Percentiles rank a stretch among this genome's conserved stretches.
Conservation (phyloP, 805 yeast genomes). For the Candida alai region DNA sequence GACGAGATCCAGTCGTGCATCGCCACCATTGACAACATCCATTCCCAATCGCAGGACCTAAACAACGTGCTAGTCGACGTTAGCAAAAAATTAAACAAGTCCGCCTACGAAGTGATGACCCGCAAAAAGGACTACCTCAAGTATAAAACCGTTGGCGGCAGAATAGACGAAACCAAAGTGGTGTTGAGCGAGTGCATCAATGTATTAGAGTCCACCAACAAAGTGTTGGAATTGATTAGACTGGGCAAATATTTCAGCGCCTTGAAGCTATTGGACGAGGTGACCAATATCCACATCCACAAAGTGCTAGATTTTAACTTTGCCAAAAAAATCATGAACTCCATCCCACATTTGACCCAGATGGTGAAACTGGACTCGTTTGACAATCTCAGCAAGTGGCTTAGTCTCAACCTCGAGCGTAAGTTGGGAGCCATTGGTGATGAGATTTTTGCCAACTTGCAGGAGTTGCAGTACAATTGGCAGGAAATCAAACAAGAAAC, state of each 20-base stretch:
- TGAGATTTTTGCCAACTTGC: constrained; percentile 50
- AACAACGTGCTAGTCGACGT: constrained; percentile 53
- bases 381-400: constrained; percentile 60
- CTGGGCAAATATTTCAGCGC: constrained; percentile 81
- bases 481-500: constrained; percentile 41
- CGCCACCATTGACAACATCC: constrained; percentile 58
- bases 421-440: constrained; percentile 59
- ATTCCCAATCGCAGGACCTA: constrained; percentile 52
- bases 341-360: constrained; percentile 71
- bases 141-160: constrained; percentile 58
- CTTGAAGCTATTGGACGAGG: constrained; percentile 72
- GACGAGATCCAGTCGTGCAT: constrained; percentile 56
- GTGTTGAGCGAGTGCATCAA: constrained; percentile 72
- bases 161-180: constrained; percentile 67
- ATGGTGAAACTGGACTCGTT: constrained; percentile 74
- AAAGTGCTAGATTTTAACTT: constrained; percentile 73
- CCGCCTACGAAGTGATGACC: constrained; percentile 63
- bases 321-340: constrained; percentile 64
- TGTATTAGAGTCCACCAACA: constrained; percentile 81
- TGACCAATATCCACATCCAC: constrained; percentile 64
- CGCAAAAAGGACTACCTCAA: constrained; percentile 58
- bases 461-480: constrained; percentile 60
- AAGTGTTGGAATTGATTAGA: constrained; percentile 74
- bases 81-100: constrained; percentile 53
- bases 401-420: constrained; percentile 56